Base-by-base conservation (phyloP, 352 stramenopile species). In the Globisporangium spiculum region DNA sequence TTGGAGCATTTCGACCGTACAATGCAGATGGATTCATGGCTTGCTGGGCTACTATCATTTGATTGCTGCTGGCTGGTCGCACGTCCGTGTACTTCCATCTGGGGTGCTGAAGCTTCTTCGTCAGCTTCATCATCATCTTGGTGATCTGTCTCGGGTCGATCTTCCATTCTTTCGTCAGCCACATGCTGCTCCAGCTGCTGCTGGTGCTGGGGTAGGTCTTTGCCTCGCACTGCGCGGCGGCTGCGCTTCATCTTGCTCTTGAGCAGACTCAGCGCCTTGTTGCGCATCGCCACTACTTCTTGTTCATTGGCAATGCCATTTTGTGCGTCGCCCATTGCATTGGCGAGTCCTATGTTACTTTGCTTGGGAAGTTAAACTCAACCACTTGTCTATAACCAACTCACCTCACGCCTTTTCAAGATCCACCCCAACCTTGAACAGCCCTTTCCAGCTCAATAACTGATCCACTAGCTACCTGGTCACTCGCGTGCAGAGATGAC, bases 231-330 rank as follows among this genome's bases (percentile, higher is more conserved):
- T n/a, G 16, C 3, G 22, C 8, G 34, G n/a, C n/a, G 38, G 22
- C 34, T 14, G 30, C 36, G 58, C 32, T 32, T 26, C 20, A 66
- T 20, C 48, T 65, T 75, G 26, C 50, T 44, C 56, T 77, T 77
- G 54, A 76, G 59, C 27, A 79, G 46, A 20, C 44, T 69, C 4
- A 76, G 71, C 22, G 71, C 63, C n/a, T 79, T 24, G 1, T 34
- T 48, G 1, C 73, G 70, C 26, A 24, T 55, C 8, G 22, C 58
- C 12, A 32, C 53, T 12, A 65, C 26, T 30, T 64, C 55, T 14
- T 70, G 5, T 32, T 71, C 30, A 8, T 41, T 8, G 54, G 24
- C 26, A 26, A 26, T 8, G 27, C 24, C 34, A 46, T 27, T 10
- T 68, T 44, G 14, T 57, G 41, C 44, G 18, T 41, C 59, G 0